Evolutionary conservation across 1,139 yeast species (phyloP).

Genomic region (Candida albicans): DNA sequence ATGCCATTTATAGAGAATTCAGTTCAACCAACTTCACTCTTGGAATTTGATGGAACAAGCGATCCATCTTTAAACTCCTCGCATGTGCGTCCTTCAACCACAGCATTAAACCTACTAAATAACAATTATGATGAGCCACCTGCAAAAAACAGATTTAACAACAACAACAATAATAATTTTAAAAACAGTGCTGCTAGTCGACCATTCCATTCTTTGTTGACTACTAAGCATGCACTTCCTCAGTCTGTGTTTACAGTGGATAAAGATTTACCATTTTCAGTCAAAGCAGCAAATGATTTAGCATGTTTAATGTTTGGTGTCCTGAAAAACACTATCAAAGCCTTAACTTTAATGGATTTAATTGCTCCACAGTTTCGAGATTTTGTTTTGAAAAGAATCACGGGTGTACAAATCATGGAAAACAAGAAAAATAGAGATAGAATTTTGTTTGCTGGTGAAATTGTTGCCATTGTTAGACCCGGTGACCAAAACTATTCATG

Average conservation of each 20-base stretch:
- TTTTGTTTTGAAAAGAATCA: slow-evolving; percentile 59
- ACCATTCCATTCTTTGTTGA: slow-evolving; percentile 61
- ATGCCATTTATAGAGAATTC: slow-evolving; percentile 70
- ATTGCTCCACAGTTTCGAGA: slow-evolving; percentile 73
- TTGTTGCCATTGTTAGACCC: slow-evolving; percentile 54
- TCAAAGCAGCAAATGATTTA: slow-evolving; percentile 83
- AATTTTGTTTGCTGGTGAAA: slow-evolving; percentile 53
- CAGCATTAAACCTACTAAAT: slow-evolving; percentile 30
- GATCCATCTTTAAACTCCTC: slow-evolving; percentile 14
- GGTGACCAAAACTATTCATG: slow-evolving; percentile 58
- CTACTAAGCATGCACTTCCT: slow-evolving; percentile 67
- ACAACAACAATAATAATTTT: slow-evolving; percentile 12
- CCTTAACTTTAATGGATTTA: slow-evolving; percentile 69
- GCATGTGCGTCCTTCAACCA: slow-evolving; percentile 24
- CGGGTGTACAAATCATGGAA: slow-evolving; percentile 17
- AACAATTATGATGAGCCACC: slow-evolving; percentile 5
- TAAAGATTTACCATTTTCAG: slow-evolving; percentile 72
- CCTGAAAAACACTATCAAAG: slow-evolving; percentile 60
- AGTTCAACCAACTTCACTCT: slow-evolving; percentile 43
- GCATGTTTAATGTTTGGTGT: slow-evolving; percentile 89
- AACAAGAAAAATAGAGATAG: slow-evolving; percentile 19
- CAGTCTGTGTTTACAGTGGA: slow-evolving; percentile 85
- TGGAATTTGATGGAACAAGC: slow-evolving; percentile 13
- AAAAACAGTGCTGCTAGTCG: slow-evolving; percentile 20
- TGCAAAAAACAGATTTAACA: background rate